Percentiles rank a stretch among this genome's conserved stretches.
Conservation (phyloP, 257 asterid genomes). For the Scutellaria baicalensis region DNA sequence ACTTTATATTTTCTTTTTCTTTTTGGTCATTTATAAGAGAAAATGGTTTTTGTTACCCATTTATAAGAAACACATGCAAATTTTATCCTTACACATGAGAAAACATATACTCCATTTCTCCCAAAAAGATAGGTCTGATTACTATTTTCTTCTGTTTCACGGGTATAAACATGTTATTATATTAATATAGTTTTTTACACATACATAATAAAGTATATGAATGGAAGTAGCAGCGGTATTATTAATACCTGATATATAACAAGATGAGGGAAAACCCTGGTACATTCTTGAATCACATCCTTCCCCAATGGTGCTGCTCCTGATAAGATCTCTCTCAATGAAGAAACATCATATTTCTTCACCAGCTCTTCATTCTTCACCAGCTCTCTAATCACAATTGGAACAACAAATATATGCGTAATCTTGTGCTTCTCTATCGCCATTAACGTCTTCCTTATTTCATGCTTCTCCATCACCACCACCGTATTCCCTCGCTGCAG, state of each 20-base stretch:
- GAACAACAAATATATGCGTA: constrained; percentile 21
- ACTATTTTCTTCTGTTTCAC: too few species aligned
- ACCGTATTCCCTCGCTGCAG: constrained; percentile 31
- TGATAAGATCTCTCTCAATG: constrained; percentile 27
- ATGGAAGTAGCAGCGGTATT: too few species aligned
- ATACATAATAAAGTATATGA: too few species aligned
- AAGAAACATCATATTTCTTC: constrained; percentile 19
- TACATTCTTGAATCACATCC: constrained; percentile 28
- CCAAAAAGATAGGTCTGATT: too few species aligned
- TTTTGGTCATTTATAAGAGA: too few species aligned
- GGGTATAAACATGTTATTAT: too few species aligned
- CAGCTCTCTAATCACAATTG: constrained; percentile 24
- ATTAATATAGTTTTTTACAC: too few species aligned
- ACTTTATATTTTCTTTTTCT: too few species aligned
- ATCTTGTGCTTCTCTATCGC: constrained; percentile 23
- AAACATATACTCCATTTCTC: too few species aligned
- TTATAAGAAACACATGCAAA: too few species aligned
- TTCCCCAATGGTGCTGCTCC: constrained; percentile 38
- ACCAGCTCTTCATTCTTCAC: constrained; percentile 18
- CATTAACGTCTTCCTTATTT: constrained; percentile 20
- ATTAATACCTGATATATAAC: constrained; percentile 24
- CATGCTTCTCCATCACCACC: constrained; percentile 28
- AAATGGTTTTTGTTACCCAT: too few species aligned
- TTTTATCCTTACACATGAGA: too few species aligned
- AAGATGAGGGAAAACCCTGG: constrained; percentile 21